A percentile compares a stretch with the other conserved stretches of the same genome.
phyloP scores from a whole-genome alignment of 1,139 yeast species.

The Kazachstania sp. region DNA sequence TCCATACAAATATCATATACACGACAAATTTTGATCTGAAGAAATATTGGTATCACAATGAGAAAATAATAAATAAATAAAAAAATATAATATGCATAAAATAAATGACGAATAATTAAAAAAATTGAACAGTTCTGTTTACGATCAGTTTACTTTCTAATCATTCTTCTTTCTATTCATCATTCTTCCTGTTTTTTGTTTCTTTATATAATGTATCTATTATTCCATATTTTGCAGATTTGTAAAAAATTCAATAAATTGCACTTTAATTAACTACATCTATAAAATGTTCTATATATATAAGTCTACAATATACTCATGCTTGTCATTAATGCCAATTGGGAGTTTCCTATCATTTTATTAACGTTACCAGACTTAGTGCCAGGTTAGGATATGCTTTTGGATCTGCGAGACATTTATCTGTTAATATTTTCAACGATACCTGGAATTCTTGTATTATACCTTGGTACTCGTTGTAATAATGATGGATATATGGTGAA shows the following conservation, averaged over 20 bases:
- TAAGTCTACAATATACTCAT: neutral
- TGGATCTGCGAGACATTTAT: constrained; percentile 19
- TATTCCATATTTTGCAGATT: neutral
- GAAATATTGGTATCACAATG: neutral
- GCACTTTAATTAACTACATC: neutral
- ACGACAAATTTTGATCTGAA: neutral
- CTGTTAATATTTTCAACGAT: constrained; percentile 23
- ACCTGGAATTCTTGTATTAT: constrained; percentile 24
- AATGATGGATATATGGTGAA: constrained; percentile 24
- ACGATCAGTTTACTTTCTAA: neutral
- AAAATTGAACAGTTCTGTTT: too few species aligned
- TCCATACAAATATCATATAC: neutral
- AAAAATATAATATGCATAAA: neutral
- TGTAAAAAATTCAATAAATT: constrained; percentile 1
- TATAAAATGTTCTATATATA: neutral
- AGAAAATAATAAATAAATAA: constrained; percentile 2
- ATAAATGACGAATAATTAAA: neutral
- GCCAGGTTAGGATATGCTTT: constrained; percentile 12
- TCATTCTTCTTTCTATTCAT: neutral
- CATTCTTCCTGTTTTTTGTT: neutral
- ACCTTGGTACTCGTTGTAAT: constrained; percentile 26
- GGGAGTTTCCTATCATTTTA: neutral
- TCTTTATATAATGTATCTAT: constrained; percentile 1
- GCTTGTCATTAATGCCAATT: neutral
- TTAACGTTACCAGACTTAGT: constrained; percentile 2